Evolutionary conservation across 1,284 basidiomycete genomes (phyloP).

Genomic region (Moesziomyces parantarcticus): DNA sequence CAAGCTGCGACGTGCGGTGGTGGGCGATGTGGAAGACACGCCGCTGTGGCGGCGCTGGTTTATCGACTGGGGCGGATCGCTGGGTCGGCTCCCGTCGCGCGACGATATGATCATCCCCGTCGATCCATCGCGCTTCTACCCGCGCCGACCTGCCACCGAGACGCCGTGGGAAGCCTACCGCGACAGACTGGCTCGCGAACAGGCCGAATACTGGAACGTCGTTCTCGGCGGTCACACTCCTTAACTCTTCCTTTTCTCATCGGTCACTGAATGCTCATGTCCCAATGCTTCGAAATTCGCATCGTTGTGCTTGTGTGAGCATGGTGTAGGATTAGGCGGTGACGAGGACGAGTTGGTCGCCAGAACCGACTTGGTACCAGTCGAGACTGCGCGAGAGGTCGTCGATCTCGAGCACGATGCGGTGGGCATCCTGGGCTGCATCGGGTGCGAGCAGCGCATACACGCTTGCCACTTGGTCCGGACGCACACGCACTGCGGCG

Average conservation of each 20-base stretch:
- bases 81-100: conserved; percentile 1
- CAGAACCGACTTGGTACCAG: conserved; percentile 43
- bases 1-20: conserved; percentile 1
- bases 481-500: conserved; percentile 15
- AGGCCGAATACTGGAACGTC: background rate
- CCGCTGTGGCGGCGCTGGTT: conserved; percentile 9
- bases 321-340: background rate
- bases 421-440: conserved; percentile 2
- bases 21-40: background rate
- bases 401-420: conserved; percentile 44
- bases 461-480: conserved; percentile 17
- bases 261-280: too few species aligned
- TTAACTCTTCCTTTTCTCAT: background rate
- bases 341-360: conserved; percentile 31
- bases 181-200: background rate
- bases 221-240: background rate
- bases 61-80: conserved; percentile 4
- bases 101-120: background rate
- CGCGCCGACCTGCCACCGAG: background rate
- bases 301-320: background rate
- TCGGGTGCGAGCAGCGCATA: conserved; percentile 44
- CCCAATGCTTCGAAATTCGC: too few species aligned
- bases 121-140: background rate
- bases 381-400: conserved; percentile 39
- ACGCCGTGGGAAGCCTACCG: background rate